Evolutionary conservation across 1,139 yeast species (phyloP).

Genomic region (Kluyveromyces sp.): DNA sequence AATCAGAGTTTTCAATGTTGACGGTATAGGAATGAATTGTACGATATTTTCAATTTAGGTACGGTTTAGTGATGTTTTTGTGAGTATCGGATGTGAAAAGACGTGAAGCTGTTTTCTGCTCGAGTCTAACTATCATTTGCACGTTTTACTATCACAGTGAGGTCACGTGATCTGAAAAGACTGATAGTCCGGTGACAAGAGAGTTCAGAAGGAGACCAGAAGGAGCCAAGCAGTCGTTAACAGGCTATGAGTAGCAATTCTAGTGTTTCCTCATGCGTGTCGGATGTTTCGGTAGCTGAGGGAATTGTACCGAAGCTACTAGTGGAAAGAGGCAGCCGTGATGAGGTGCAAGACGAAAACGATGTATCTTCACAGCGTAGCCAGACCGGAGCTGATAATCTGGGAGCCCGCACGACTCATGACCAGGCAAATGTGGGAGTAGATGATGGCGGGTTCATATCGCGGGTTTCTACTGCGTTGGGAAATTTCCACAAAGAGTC

Average conservation of each 20-base stretch:
- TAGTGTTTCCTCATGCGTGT: neutral
- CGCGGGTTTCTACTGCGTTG: conserved; percentile 2
- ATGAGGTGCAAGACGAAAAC: neutral
- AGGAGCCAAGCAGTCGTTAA: neutral
- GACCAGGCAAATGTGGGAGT: neutral
- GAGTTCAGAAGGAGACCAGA: too few relatives aligned
- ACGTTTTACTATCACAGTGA: too few relatives aligned
- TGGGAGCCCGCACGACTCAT: neutral
- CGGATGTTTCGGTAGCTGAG: neutral
- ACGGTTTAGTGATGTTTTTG: too few relatives aligned
- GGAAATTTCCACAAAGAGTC: conserved; percentile 5
- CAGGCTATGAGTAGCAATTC: neutral
- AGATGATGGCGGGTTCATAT: conserved; percentile 9
- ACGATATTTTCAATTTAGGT: too few relatives aligned
- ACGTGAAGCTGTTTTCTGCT: too few relatives aligned
- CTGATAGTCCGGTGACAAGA: neutral
- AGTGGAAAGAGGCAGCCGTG: neutral
- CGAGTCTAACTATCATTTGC: too few relatives aligned
- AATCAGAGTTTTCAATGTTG: too few relatives aligned
- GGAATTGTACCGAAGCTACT: neutral
- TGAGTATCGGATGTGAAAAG: too few relatives aligned
- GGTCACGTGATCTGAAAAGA: neutral
- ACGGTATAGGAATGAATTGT: too few relatives aligned
- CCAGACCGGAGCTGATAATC: neutral
- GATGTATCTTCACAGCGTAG: neutral